These are phyloP conservation scores for Claviceps sp. DNA, from an alignment of 2,329 filamentous ascomycete genomes.

Conservation along the genomic window DNA sequence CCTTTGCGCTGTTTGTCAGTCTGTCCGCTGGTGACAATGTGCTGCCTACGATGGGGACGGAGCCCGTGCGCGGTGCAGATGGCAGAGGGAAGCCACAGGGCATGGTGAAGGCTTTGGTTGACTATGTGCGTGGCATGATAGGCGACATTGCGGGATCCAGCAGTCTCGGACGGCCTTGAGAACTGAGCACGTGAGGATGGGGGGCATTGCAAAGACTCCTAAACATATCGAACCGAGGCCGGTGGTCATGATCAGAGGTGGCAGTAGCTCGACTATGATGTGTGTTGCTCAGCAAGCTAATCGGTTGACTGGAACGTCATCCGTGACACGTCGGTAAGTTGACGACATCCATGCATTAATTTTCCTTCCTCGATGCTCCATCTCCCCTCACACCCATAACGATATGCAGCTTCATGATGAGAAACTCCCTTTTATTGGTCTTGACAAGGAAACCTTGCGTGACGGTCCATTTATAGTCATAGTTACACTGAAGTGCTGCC, in stretches of 20 bases:
- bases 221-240: neutral
- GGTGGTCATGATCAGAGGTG: neutral
- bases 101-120: slow-evolving; percentile 53
- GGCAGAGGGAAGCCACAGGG: slow-evolving; percentile 44
- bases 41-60: slow-evolving; percentile 75
- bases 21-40: slow-evolving; percentile 91
- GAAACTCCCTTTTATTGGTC: slow-evolving; percentile 8
- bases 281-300: neutral
- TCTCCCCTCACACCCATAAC: neutral
- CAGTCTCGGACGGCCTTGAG: slow-evolving; percentile 10
- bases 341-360: too few relatives aligned
- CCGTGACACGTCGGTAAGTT: neutral
- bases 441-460: slow-evolving; percentile 25
- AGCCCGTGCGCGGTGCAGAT: slow-evolving; percentile 31
- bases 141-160: slow-evolving; percentile 26
- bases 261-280: neutral
- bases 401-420: neutral
- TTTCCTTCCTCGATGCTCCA: neutral
- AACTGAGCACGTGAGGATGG: neutral
- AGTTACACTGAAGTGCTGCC: slow-evolving; percentile 18
- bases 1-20: slow-evolving; percentile 89
- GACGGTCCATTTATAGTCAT: slow-evolving; percentile 17
- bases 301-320: neutral
- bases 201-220: neutral
- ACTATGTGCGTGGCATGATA: slow-evolving; percentile 40